phyloP scores from a whole-genome alignment of 106 monocot genomes.

The Acorus calamus region DNA sequence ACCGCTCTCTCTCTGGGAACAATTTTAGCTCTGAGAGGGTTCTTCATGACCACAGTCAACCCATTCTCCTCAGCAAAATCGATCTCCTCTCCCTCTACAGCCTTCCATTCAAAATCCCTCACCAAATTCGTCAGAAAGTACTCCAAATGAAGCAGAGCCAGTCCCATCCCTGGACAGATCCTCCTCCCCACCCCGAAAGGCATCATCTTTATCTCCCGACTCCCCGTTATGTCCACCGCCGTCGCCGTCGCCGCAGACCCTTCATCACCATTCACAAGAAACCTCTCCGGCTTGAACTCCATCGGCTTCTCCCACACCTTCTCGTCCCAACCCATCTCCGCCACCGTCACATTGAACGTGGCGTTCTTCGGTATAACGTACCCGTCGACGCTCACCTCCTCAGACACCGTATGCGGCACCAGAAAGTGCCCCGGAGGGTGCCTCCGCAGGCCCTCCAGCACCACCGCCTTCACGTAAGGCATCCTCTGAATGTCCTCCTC shows the following conservation, averaged over 20 bases:
- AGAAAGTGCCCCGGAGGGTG: slow-evolving; percentile 7
- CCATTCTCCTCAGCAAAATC: slow-evolving; percentile 2
- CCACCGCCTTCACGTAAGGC: slow-evolving; percentile 16
- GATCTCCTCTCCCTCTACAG: slow-evolving; percentile 5
- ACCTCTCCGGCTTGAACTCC: slow-evolving; percentile 19
- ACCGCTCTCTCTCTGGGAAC: too few species aligned
- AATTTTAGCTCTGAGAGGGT: slow-evolving; percentile 1
- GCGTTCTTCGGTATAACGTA: slow-evolving; percentile 10
- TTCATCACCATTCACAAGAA: not conserved
- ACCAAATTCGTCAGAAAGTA: slow-evolving; percentile 16
- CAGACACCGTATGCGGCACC: slow-evolving; percentile 4
- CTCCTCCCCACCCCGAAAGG: slow-evolving; percentile 15
- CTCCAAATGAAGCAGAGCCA: slow-evolving; percentile 10
- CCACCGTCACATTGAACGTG: slow-evolving; percentile 3
- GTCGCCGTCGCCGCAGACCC: slow-evolving; percentile 1
- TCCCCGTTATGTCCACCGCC: slow-evolving; percentile 13
- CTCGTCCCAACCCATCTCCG: slow-evolving; percentile 5
- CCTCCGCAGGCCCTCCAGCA: slow-evolving; percentile 8
- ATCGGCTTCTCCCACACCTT: slow-evolving; percentile 4
- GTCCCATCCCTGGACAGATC: slow-evolving; percentile 11
- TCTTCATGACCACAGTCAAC: slow-evolving; percentile 13
- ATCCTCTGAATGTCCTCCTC: slow-evolving; percentile 15
- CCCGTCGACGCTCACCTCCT: slow-evolving; percentile 3
- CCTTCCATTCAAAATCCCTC: slow-evolving; percentile 10
- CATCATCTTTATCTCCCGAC: slow-evolving; percentile 17